Conservation (phyloP, 2,329 filamentous ascomycete species). For the Metarhizium robertsii region DNA sequence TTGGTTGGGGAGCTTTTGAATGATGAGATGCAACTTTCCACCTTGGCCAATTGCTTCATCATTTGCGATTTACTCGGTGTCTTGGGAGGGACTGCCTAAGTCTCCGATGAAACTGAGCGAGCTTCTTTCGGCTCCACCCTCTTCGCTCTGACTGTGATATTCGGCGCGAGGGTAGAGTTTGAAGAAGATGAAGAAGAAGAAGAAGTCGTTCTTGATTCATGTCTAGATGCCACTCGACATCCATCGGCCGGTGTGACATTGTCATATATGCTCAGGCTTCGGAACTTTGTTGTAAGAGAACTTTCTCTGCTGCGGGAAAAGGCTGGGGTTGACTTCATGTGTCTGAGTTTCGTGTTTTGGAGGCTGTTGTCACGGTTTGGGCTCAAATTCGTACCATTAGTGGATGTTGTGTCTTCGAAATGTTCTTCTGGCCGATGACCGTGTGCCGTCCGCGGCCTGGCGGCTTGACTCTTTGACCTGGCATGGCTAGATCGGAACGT, state of each 20-base stretch:
- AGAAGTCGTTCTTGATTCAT: slow-evolving; percentile 14
- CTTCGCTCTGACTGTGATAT: slow-evolving; percentile 7
- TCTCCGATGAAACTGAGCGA: slow-evolving; percentile 12
- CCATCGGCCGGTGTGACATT: slow-evolving; percentile 11
- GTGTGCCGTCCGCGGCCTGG: slow-evolving; percentile 29
- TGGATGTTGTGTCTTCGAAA: slow-evolving; percentile 21
- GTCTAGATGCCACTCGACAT: slow-evolving; percentile 38
- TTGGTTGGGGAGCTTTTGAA: slow-evolving; percentile 30
- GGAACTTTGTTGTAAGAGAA: slow-evolving; percentile 31
- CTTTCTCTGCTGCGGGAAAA: slow-evolving; percentile 29
- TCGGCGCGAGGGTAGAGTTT: slow-evolving; percentile 4
- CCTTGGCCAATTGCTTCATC: slow-evolving; percentile 20
- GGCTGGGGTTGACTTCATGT: slow-evolving; percentile 17
- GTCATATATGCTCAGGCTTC: slow-evolving; percentile 30
- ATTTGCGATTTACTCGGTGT: slow-evolving; percentile 23
- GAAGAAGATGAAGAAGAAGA: slow-evolving; percentile 12
- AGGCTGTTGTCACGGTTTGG: slow-evolving; percentile 7
- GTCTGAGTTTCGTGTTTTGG: slow-evolving; percentile 15
- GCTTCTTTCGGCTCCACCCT: slow-evolving; percentile 8
- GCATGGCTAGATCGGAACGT: slow-evolving; percentile 39
- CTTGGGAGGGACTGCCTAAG: slow-evolving; percentile 24
- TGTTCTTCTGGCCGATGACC: slow-evolving; percentile 31
- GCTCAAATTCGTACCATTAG: slow-evolving; percentile 25
- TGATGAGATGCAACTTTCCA: slow-evolving; percentile 23
- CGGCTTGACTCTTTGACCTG: slow-evolving; percentile 29